These are phyloP conservation scores for Colletotrichum navitas DNA, from an alignment of 2,329 filamentous ascomycete species.

Conservation along the genomic window DNA sequence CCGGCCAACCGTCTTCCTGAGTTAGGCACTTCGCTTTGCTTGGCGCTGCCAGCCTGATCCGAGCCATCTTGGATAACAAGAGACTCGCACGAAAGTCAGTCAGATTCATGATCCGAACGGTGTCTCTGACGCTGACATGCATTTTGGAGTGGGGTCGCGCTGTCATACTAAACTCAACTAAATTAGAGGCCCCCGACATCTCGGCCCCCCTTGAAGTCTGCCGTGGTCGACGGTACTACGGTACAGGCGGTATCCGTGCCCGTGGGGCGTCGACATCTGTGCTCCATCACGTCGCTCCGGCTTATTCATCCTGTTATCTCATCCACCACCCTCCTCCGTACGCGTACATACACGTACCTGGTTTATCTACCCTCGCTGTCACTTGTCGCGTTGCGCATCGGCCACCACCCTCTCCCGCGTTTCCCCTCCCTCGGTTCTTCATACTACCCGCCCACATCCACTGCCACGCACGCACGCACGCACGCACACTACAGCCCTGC, in stretches of 20 bases:
- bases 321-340: neutral
- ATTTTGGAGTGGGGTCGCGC: conserved; percentile 5
- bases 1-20: neutral
- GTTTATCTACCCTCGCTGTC: neutral
- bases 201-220: conserved; percentile 20
- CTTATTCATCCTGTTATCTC: neutral
- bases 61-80: neutral
- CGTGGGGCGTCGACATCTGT: conserved; percentile 1
- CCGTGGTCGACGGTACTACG: neutral
- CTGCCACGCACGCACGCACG: neutral
- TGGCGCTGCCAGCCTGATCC: neutral
- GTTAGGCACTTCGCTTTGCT: neutral
- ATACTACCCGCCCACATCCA: neutral
- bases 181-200: conserved; percentile 23
- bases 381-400: conserved; percentile 15
- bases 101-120: neutral
- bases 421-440: conserved; percentile 5
- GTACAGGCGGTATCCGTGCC: neutral
- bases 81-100: neutral
- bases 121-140: conserved; percentile 1
- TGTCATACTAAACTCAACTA: conserved; percentile 6
- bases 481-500: too few relatives aligned
- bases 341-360: too few relatives aligned
- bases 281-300: neutral
- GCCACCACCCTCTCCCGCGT: neutral